A percentile compares a stretch with the other conserved stretches of the same genome.
phyloP scores from a whole-genome alignment of 164 flowering plant genomes.

The Stephania japonica region DNA sequence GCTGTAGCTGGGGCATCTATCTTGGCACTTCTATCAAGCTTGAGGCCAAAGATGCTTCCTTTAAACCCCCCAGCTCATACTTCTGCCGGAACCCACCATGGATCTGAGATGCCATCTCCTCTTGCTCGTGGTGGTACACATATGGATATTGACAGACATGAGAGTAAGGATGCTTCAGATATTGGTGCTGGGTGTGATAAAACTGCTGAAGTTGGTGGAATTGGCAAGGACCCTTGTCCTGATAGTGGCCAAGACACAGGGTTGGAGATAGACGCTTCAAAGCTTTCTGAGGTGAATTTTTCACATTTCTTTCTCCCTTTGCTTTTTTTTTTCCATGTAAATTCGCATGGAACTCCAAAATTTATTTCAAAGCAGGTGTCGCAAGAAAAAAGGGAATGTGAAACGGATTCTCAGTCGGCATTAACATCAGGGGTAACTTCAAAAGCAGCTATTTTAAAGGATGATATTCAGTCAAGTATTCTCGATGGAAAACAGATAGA shows the following conservation, averaged over 20 bases:
- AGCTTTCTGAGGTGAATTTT: constrained; percentile 34
- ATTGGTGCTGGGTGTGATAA: constrained; percentile 36
- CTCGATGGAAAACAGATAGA: constrained; percentile 54
- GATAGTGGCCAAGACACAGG: constrained; percentile 46
- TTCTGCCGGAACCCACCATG: constrained; percentile 39
- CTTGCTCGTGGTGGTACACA: constrained; percentile 41
- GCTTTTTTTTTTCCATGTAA: not conserved
- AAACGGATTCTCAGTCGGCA: constrained; percentile 52
- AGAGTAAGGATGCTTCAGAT: constrained; percentile 36
- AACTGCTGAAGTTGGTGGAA: constrained; percentile 40
- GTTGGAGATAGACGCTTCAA: constrained; percentile 49
- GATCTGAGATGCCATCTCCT: constrained; percentile 38
- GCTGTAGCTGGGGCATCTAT: constrained; percentile 77
- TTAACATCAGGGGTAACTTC: constrained; percentile 45
- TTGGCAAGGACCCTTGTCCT: constrained; percentile 32
- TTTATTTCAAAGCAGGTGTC: constrained; percentile 36
- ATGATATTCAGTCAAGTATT: constrained; percentile 57
- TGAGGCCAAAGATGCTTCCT: not conserved
- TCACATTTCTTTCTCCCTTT: not conserved
- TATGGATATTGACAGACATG: constrained; percentile 42
- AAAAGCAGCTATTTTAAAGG: constrained; percentile 52
- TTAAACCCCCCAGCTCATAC: constrained; percentile 27
- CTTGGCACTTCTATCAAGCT: constrained; percentile 63
- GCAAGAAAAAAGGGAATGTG: constrained; percentile 54
- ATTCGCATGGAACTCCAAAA: not conserved